Evolutionary conservation across 2,329 filamentous ascomycete species (phyloP), one percentile per base, ranked within the genome.

Genomic region (Falciphora oryzae): DNA sequence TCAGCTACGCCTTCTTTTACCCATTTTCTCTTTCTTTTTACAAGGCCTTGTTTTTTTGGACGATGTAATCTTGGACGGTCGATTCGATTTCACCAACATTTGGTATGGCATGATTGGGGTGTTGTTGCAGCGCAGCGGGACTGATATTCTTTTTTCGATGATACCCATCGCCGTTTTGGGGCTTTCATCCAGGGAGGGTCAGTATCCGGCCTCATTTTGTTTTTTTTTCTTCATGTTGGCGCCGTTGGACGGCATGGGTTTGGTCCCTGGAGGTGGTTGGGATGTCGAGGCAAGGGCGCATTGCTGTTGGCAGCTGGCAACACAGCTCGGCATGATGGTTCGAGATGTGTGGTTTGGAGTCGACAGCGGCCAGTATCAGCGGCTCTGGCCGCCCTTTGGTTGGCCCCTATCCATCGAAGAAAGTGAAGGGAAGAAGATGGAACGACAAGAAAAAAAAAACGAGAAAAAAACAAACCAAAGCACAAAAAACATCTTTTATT

Each of bases 31-130:
- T 67, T 65, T 63, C 63, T 62, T 61, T 61, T n/a, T 57, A 65
- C 65, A 67, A 53, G 25, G 28, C 28, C 22, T 67, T 31, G 59
- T 70, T 59, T 59, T 66, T 65, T 38, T 44, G 62, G 65, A 64
- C 59, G 66, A 67, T 67, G 61, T 35, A 59, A 65, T 65, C 50
- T 57, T 68, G 62, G 29, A 61, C 59, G 63, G 63, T 59, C 50
- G 50, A 62, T 27, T 63, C 27, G 31, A 38, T 63, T 61, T 65
- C 65, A 66, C 65, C 67, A 62, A 65, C 66, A 65, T 66, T 62
- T 70, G 65, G 68, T 66, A 67, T 63, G 69, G 66, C 65, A 66
- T 68, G 60, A 63, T 63, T 65, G 63, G 67, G 67, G 57, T 65
- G 64, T 63, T 56, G 61, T 53, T 68, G 65, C 65, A 67, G 67